A percentile compares a stretch with the other conserved stretches of the same genome.
phyloP scores from a whole-genome alignment of 768 basidiomycete genomes.

The Sporobolomyces phaffii region DNA sequence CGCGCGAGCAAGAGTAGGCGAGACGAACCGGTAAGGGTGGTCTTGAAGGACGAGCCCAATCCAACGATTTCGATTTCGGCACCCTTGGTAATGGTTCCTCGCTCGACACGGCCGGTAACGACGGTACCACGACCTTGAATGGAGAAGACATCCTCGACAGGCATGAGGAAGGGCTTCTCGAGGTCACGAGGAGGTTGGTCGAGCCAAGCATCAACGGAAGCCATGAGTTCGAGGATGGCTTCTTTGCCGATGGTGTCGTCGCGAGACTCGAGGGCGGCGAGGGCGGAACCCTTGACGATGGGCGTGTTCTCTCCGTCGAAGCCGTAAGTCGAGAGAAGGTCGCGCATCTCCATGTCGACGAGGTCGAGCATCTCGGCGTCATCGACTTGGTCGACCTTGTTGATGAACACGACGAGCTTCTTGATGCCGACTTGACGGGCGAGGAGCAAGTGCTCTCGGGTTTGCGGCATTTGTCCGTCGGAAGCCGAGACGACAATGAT shows the following conservation, averaged over 20 bases:
- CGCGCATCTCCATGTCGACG: slow-evolving; percentile 99
- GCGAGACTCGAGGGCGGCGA: slow-evolving; percentile 79
- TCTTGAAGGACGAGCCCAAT: slow-evolving; percentile 72
- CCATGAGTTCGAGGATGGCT: slow-evolving; percentile 74
- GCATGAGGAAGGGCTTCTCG: slow-evolving; percentile 95
- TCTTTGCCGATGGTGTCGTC: slow-evolving; percentile 66
- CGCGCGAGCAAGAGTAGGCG: background rate
- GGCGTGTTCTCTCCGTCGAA: slow-evolving; percentile 97
- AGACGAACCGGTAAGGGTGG: slow-evolving; percentile 71
- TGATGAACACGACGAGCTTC: slow-evolving; percentile 96
- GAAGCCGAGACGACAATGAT: slow-evolving; percentile 79
- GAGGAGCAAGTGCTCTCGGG: slow-evolving; percentile 92
- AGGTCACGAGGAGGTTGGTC: slow-evolving; percentile 90
- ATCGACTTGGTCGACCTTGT: slow-evolving; percentile 94
- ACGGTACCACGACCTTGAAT: slow-evolving; percentile 98
- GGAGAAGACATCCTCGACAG: slow-evolving; percentile 93
- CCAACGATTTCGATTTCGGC: slow-evolving; percentile 90
- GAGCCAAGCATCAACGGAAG: slow-evolving; percentile 88
- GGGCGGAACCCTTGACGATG: slow-evolving; percentile 94
- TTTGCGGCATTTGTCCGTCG: slow-evolving; percentile 99
- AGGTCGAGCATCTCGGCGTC: slow-evolving; percentile 98
- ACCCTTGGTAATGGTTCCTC: slow-evolving; percentile 84
- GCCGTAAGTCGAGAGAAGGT: slow-evolving; percentile 81
- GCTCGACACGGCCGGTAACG: slow-evolving; percentile 89
- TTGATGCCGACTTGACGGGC: slow-evolving; percentile 98